Conservation (phyloP, 31 red algal species). For the Endocladia muricata region DNA sequence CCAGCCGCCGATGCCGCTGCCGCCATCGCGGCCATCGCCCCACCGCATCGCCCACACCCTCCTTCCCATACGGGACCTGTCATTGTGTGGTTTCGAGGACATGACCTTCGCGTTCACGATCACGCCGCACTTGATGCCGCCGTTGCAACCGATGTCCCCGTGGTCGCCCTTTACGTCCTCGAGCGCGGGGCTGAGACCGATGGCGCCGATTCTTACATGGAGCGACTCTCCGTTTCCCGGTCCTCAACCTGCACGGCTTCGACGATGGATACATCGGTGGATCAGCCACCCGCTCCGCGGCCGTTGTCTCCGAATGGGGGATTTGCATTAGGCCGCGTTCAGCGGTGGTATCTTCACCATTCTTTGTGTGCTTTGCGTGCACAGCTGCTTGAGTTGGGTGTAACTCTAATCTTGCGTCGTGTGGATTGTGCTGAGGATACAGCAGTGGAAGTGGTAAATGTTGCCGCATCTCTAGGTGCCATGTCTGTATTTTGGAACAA, state of each 20-base stretch:
- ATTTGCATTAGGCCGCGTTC: slow-evolving; percentile 43
- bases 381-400: slow-evolving; percentile 27
- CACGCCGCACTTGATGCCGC: slow-evolving; percentile 75
- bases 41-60: not conserved
- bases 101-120: slow-evolving; percentile 82
- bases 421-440: slow-evolving; percentile 46
- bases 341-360: slow-evolving; percentile 72
- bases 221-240: not conserved
- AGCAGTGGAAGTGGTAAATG: slow-evolving; percentile 12
- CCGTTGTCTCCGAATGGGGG: slow-evolving; percentile 42
- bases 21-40: not conserved
- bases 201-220: slow-evolving; percentile 5
- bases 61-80: slow-evolving; percentile 3
- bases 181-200: slow-evolving; percentile 55
- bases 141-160: slow-evolving; percentile 20
- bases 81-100: slow-evolving; percentile 85
- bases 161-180: slow-evolving; percentile 77
- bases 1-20: no score
- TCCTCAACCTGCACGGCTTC: not conserved
- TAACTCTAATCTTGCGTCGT: slow-evolving; percentile 38
- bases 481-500: slow-evolving; percentile 57
- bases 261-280: not conserved
- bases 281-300: not conserved
- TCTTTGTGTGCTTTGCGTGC: slow-evolving; percentile 46
- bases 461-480: slow-evolving; percentile 18